phyloP scores from a whole-genome alignment of 1,139 yeast genomes.

The Blastobotrys capitulatus region DNA sequence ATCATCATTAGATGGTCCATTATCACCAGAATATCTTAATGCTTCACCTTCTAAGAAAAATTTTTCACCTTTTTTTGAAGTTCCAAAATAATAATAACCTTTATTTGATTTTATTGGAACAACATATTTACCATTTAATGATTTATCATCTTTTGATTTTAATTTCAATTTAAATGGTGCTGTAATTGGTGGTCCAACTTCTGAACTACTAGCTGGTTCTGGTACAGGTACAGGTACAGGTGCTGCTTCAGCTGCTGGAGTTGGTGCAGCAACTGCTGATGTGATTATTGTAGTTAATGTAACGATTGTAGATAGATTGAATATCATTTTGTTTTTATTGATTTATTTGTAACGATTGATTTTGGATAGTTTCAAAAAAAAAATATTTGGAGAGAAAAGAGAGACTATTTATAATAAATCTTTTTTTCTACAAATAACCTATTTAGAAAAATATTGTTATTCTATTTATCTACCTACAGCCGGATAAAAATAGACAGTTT shows the following conservation, averaged over 20 bases:
- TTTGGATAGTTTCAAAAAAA: not conserved
- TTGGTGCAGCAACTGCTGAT: too few relatives aligned
- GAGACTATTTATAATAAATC: too few relatives aligned
- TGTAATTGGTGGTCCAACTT: constrained; percentile 5
- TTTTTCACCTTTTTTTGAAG: not conserved
- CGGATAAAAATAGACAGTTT: too few relatives aligned
- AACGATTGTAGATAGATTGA: not conserved
- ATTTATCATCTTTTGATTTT: not conserved
- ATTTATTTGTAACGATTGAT: not conserved
- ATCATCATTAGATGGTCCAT: not conserved
- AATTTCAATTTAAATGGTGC: constrained; percentile 1
- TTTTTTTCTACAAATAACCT: too few relatives aligned
- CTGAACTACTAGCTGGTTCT: not conserved
- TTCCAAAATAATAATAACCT: not conserved
- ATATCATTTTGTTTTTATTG: not conserved
- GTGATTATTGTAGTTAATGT: not conserved
- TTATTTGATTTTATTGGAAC: not conserved
- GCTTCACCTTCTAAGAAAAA: not conserved
- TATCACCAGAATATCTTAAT: not conserved
- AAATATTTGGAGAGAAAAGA: not conserved
- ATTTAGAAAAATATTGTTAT: too few relatives aligned
- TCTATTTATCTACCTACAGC: too few relatives aligned
- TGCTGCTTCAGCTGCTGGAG: not conserved
- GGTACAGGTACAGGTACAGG: not conserved
- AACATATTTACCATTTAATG: not conserved